These are phyloP conservation scores for Hygrophorus pudorinus DNA, from an alignment of 768 basidiomycete species.

Conservation along the genomic window DNA sequence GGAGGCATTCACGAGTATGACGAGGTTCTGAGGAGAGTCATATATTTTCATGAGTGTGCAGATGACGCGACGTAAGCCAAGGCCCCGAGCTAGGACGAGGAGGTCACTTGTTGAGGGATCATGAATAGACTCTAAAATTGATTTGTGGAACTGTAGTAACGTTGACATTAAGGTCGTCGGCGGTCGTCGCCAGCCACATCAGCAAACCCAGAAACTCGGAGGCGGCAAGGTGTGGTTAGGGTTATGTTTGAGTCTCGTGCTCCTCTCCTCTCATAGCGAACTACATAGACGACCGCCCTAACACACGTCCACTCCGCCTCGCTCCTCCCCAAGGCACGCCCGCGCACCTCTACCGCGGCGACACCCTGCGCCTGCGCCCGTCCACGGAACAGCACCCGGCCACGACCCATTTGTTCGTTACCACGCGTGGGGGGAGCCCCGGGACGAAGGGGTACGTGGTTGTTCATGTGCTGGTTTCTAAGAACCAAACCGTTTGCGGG, in stretches of 20 bases:
- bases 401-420: slow-evolving; percentile 28
- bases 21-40: slow-evolving; percentile 72
- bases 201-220: no score
- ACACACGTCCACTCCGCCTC: slow-evolving; percentile 15
- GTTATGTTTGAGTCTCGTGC: no score
- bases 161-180: slow-evolving; percentile 38
- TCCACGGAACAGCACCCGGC: slow-evolving; percentile 24
- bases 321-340: slow-evolving; percentile 13
- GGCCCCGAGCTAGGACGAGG: slow-evolving; percentile 76
- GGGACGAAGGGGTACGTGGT: slow-evolving; percentile 36
- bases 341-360: slow-evolving; percentile 27
- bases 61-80: slow-evolving; percentile 76
- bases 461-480: slow-evolving; percentile 33
- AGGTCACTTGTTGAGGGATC: slow-evolving; percentile 69
- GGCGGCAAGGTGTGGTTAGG: no score
- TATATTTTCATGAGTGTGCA: slow-evolving; percentile 91
- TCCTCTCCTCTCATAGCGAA: slow-evolving; percentile 26
- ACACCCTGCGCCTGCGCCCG: slow-evolving; percentile 35
- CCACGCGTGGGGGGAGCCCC: no score
- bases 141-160: slow-evolving; percentile 57
- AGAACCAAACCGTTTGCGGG: slow-evolving; percentile 39
- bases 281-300: slow-evolving; percentile 33
- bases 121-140: slow-evolving; percentile 57
- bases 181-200: no score
- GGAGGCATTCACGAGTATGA: slow-evolving; percentile 76